Evolutionary conservation across 805 yeast genomes (phyloP), one percentile per base, ranked within the genome.

Genomic region (Kodamaea laetipori): DNA sequence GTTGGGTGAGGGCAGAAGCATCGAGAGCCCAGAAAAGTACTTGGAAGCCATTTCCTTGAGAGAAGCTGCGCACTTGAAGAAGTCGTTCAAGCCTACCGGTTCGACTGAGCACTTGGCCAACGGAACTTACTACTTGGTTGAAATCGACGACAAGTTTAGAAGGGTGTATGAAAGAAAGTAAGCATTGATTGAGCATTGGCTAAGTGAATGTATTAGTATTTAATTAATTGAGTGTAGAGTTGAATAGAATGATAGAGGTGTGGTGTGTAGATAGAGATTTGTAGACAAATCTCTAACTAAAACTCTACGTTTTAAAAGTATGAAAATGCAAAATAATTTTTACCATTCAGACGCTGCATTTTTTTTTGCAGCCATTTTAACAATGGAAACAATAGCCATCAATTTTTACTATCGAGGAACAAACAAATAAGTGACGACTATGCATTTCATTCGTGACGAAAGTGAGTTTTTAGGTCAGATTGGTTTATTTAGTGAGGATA

Each of bases 61-160:
- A 76, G 99, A 94, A 74, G 77, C 80, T 58, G 86, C 92, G 37
- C 97, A 92, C 63, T 72, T 89, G 65, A 78, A 88, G 68, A 88
- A 89, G 69, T 70, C 74, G 53, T 85, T 79, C 75, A 71, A 74
- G 63, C 99, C 99, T 55, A 64, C 73, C 47, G 98, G 98, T 38
- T 71, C 83, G 34, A 74, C 81, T 53, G 96, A 88, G 12, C 72
- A 77, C 60, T 69, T 94, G 57, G 74, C 79, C 46, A 51, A 72
- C 18, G 97, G 97, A 43, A 77, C 89, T 41, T 94, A 87, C 74
- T 94, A 92, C 72, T 77, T 94, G 62, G 78, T 80, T 46, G 79
- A 81, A 53, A 74, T 94, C 58, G 94, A 92, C 67, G 97, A 89
- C 63, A 87, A 77, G 72, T 94, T 68, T 78, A 88, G 88, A 75